Percentiles rank a stretch among this genome's conserved stretches.
Conservation (phyloP, 2,329 filamentous ascomycete species). For the Pseudopithomyces maydicus region DNA sequence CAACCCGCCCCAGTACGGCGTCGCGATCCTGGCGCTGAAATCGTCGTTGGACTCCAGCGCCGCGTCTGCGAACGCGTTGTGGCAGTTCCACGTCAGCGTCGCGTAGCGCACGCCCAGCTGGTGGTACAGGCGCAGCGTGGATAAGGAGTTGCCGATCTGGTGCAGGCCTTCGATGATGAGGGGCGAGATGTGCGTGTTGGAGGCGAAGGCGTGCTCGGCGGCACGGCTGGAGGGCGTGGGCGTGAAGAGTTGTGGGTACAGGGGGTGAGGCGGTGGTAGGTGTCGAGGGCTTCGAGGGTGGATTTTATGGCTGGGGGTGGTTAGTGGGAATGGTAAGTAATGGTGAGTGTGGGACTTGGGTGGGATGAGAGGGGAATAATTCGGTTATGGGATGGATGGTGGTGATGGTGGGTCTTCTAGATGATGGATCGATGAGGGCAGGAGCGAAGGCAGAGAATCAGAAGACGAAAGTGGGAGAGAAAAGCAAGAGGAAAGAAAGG, state of each 20-base stretch:
- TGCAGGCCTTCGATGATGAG: constrained; percentile 69
- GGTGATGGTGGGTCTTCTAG: too few species aligned
- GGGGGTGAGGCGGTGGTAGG: constrained; percentile 67
- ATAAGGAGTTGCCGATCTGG: constrained; percentile 84
- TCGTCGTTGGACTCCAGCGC: constrained; percentile 64
- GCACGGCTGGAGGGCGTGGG: constrained; percentile 63
- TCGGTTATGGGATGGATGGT: too few species aligned
- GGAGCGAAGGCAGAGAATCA: too few species aligned
- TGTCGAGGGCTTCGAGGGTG: constrained; percentile 77
- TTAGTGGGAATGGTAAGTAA: constrained; percentile 13
- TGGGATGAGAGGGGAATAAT: too few species aligned
- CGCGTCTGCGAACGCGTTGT: constrained; percentile 87
- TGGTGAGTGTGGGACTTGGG: not conserved
- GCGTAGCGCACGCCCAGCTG: constrained; percentile 82
- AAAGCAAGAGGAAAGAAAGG: not conserved
- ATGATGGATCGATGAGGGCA: too few species aligned
- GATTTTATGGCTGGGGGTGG: constrained; percentile 61
- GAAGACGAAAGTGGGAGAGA: too few species aligned
- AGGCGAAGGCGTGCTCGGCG: constrained; percentile 60
- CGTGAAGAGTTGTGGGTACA: constrained; percentile 74
- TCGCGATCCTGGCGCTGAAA: constrained; percentile 46
- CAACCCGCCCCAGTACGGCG: constrained; percentile 72
- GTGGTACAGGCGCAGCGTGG: constrained; percentile 77
- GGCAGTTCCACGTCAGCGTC: constrained; percentile 91
- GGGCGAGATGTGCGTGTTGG: constrained; percentile 42